Percentiles rank a stretch among this genome's conserved stretches.
Evolutionary conservation across 352 stramenopile genomes (phyloP).

Genomic region (Pythium coloratum): DNA sequence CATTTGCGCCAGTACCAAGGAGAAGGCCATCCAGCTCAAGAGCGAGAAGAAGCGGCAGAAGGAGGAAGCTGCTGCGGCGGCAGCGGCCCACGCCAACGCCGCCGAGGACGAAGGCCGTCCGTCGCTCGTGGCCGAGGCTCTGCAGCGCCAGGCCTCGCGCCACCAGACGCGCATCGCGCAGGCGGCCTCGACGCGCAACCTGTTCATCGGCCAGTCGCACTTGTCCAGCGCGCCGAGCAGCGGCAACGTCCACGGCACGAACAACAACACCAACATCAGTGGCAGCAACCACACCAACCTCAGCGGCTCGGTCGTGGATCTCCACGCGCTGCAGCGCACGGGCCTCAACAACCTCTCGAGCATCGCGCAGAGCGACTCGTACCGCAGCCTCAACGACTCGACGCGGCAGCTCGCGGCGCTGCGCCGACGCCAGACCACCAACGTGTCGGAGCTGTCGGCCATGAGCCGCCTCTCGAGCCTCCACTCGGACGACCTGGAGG

Average conservation of each 20-base stretch:
- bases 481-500: constrained; percentile 21
- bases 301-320: constrained; percentile 24
- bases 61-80: constrained; percentile 23
- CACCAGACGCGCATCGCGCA: constrained; percentile 67
- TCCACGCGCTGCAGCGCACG: constrained; percentile 24
- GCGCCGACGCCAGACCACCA: constrained; percentile 9
- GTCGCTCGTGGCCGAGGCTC: constrained; percentile 26
- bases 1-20: constrained; percentile 77
- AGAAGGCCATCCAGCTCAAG: constrained; percentile 85
- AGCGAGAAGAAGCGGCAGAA: constrained; percentile 76
- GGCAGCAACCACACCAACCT: constrained; percentile 5
- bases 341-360: constrained; percentile 23
- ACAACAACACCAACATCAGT: constrained; percentile 6
- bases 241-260: constrained; percentile 1
- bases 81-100: constrained; percentile 18
- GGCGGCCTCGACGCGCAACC: constrained; percentile 12
- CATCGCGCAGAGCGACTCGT: constrained; percentile 22
- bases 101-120: constrained; percentile 13
- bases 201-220: constrained; percentile 36
- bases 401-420: constrained; percentile 16
- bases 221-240: constrained; percentile 60
- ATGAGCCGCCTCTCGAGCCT: constrained; percentile 21
- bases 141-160: constrained; percentile 37
- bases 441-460: constrained; percentile 14
- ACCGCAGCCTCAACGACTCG: constrained; percentile 10